These are phyloP conservation scores for Ceratobasidium sp. DNA, from an alignment of 1,284 basidiomycete species.

Conservation along the genomic window DNA sequence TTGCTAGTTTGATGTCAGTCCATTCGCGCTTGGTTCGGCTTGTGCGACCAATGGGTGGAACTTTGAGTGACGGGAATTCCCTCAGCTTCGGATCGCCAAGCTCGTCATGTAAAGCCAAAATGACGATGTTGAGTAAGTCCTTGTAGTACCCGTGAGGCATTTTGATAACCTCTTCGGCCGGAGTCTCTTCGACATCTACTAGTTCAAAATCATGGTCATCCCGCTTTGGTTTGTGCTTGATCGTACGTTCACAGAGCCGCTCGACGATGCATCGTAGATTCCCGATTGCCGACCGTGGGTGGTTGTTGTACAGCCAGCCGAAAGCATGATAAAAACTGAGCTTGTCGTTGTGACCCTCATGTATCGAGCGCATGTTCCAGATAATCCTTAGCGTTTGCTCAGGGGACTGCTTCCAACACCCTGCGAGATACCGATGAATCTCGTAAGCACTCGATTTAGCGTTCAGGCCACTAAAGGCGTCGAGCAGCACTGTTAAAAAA, in stretches of 20 bases:
- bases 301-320: slow-evolving; percentile 72
- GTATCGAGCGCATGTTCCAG: slow-evolving; percentile 72
- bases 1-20: background rate
- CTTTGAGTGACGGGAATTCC: slow-evolving; percentile 55
- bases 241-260: slow-evolving; percentile 61
- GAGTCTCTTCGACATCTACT: slow-evolving; percentile 29
- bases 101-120: slow-evolving; percentile 66
- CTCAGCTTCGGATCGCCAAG: slow-evolving; percentile 56
- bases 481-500: slow-evolving; percentile 9
- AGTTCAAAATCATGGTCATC: slow-evolving; percentile 45
- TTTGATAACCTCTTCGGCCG: slow-evolving; percentile 52
- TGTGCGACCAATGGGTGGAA: slow-evolving; percentile 10
- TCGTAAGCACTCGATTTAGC: slow-evolving; percentile 45
- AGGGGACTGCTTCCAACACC: slow-evolving; percentile 68
- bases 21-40: slow-evolving; percentile 18
- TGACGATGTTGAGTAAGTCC: slow-evolving; percentile 73
- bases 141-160: slow-evolving; percentile 76
- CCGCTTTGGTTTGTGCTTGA: slow-evolving; percentile 49
- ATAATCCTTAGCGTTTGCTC: slow-evolving; percentile 68
- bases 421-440: slow-evolving; percentile 58
- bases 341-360: slow-evolving; percentile 65
- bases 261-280: slow-evolving; percentile 69
- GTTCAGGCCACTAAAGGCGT: slow-evolving; percentile 50
- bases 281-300: slow-evolving; percentile 71
- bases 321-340: slow-evolving; percentile 70